phyloP scores from a whole-genome alignment of 192 early-diverging fungal genomes.

The Entomortierella lignicola region DNA sequence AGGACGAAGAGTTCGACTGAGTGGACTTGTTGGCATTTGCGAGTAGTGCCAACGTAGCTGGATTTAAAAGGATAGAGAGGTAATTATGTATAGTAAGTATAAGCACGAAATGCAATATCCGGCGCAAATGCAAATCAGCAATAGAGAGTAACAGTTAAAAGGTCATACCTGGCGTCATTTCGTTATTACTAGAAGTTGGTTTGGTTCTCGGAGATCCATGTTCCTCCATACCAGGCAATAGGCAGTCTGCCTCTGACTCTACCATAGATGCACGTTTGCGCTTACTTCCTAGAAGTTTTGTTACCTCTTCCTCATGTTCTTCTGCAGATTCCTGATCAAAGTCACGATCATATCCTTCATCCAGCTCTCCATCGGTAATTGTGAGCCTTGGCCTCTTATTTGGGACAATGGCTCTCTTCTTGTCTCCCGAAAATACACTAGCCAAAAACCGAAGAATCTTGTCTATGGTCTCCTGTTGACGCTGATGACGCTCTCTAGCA shows the following conservation, averaged over 20 bases:
- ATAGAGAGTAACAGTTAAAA: neutral
- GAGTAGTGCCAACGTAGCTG: constrained; percentile 35
- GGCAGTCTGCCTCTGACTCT: constrained; percentile 16
- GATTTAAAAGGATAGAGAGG: neutral
- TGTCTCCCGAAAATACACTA: constrained; percentile 78
- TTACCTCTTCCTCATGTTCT: constrained; percentile 42
- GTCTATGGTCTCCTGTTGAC: constrained; percentile 93
- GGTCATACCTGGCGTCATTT: constrained; percentile 41
- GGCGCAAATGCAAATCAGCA: neutral
- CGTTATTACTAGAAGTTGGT: constrained; percentile 17
- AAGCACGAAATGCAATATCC: neutral
- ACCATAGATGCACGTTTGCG: constrained; percentile 43
- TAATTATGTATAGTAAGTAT: neutral
- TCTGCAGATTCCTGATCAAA: neutral
- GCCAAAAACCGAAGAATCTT: constrained; percentile 94
- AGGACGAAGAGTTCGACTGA: constrained; percentile 2
- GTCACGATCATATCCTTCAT: constrained; percentile 21
- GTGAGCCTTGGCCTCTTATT: constrained; percentile 60
- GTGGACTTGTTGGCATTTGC: constrained; percentile 26
- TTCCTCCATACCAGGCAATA: constrained; percentile 28
- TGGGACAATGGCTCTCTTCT: constrained; percentile 61
- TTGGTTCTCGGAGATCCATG: constrained; percentile 1
- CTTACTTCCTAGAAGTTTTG: constrained; percentile 34
- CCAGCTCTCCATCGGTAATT: constrained; percentile 39
- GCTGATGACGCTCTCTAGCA: constrained; percentile 81